A percentile compares a stretch with the other conserved stretches of the same genome.
Evolutionary conservation across 306 rosid species (phyloP).

Genomic region (Sechiopsis laciniata): DNA sequence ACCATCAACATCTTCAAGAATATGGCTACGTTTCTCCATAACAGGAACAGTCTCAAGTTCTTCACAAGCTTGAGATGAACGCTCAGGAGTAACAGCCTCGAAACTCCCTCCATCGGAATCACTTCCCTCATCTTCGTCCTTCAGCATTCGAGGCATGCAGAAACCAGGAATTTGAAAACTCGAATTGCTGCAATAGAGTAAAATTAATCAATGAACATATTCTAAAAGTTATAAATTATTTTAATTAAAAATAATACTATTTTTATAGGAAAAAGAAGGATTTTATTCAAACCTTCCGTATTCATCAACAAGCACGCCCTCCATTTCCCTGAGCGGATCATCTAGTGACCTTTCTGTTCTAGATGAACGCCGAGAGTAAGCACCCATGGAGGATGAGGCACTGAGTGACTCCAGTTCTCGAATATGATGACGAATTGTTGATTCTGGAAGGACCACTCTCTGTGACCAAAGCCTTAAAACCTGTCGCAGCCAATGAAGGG

Average conservation of each 20-base stretch:
- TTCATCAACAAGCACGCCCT: conserved; percentile 98
- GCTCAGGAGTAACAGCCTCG: conserved; percentile 97
- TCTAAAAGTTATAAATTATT: not conserved
- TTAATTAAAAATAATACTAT: not conserved
- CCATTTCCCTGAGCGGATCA: conserved; percentile 96
- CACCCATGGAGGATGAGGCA: conserved; percentile 51
- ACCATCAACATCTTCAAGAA: conserved; percentile 93
- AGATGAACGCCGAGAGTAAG: conserved; percentile 56
- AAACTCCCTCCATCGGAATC: conserved; percentile 91
- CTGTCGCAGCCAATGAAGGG: conserved; percentile 36
- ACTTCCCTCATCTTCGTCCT: conserved; percentile 81
- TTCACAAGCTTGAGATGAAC: conserved; percentile 42
- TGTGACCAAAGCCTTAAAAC: conserved; percentile 87
- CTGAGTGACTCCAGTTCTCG: conserved; percentile 57
- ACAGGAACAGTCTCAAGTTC: conserved; percentile 37
- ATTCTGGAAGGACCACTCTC: conserved; percentile 67
- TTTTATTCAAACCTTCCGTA: conserved; percentile 84
- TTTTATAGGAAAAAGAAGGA: not conserved
- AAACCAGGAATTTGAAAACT: conserved; percentile 92
- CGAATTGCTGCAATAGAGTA: conserved; percentile 60
- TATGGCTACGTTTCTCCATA: conserved; percentile 69
- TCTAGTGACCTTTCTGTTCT: conserved; percentile 87
- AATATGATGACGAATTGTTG: conserved; percentile 70
- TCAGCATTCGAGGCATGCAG: conserved; percentile 78
- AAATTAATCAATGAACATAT: conserved; percentile 22